phyloP scores from a whole-genome alignment of 148 eudicot genomes.

The Drosera capensis region DNA sequence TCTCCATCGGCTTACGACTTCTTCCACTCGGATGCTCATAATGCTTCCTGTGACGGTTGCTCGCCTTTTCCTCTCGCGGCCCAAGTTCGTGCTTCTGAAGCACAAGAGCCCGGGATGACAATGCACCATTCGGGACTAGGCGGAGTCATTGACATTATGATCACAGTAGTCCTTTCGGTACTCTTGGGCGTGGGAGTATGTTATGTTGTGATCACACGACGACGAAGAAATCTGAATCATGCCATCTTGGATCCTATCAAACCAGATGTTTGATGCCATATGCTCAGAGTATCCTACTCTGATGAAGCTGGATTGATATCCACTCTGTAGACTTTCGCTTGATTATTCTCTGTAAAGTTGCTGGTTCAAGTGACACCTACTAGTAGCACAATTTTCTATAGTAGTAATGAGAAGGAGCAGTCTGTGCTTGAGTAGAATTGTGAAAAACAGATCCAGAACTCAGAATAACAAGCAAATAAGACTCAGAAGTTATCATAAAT shows the following conservation, averaged over 20 bases:
- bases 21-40: constrained; percentile 38
- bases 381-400: too few species aligned
- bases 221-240: constrained; percentile 1
- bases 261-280: constrained; percentile 1
- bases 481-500: too few species aligned
- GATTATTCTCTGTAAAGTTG: too few species aligned
- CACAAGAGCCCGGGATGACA: constrained; percentile 14
- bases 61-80: constrained; percentile 1
- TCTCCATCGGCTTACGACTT: constrained; percentile 60
- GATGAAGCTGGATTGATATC: too few species aligned
- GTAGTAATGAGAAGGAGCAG: too few species aligned
- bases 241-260: neutral
- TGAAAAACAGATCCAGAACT: too few species aligned
- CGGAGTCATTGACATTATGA: constrained; percentile 15
- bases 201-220: constrained; percentile 22
- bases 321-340: too few species aligned
- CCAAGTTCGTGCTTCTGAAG: constrained; percentile 8
- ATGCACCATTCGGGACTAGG: constrained; percentile 10
- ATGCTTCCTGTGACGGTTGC: neutral
- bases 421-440: too few species aligned
- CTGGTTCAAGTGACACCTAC: too few species aligned
- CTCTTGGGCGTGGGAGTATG: constrained; percentile 35
- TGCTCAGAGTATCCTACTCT: too few species aligned
- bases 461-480: too few species aligned
- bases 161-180: constrained; percentile 21